Evolutionary conservation across 2,329 filamentous ascomycete genomes (phyloP), one percentile per base, ranked within the genome.

Genomic region (Penicillium sp.): DNA sequence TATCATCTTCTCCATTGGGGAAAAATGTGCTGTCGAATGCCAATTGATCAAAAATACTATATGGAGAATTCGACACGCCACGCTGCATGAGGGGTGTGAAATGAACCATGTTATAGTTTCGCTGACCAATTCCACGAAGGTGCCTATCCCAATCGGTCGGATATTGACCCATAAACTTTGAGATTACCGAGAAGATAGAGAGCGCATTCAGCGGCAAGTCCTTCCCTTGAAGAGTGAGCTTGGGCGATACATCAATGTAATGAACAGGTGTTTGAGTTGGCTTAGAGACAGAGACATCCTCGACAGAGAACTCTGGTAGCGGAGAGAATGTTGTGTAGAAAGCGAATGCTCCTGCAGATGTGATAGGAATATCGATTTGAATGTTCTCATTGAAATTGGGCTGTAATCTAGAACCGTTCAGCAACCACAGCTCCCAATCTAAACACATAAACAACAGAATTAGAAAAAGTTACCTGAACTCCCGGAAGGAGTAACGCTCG

Each of bases 41-140:
- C 19, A 95, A 81, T 76, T 99, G 95, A 67, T 99, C 90, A 71
- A 89, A 96, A 65, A 99, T 84, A 72, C 94, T 99, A 79, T 97
- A 99, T 0, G 94, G 94, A 1, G 94, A 99, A 70, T 99, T 96
- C 48, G 94, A 99, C 41, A 80, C 82, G 53, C 94, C 94, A 56
- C 94, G 86, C 55, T 88, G 81, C 80, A 96, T 94, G 61, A 99
- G 79, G 9, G 94, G 94, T 2, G 94, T 97, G 73, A 99, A 99
- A 74, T 99, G 94, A 56, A 99, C 86, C 91, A 97, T 97, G 76
- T 99, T 99, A 81, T 99, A 99, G 42, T 92, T 92, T 57, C 94
- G 84, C 66, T 89, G 85, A 70, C 90, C 89, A 70, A 99, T 96
- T 27, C 94, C 92, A 53, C 83, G 82, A 53, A 99, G 78, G 71